These are phyloP conservation scores for Apiospora koreana DNA, from an alignment of 2,329 filamentous ascomycete species.

Conservation along the genomic window DNA sequence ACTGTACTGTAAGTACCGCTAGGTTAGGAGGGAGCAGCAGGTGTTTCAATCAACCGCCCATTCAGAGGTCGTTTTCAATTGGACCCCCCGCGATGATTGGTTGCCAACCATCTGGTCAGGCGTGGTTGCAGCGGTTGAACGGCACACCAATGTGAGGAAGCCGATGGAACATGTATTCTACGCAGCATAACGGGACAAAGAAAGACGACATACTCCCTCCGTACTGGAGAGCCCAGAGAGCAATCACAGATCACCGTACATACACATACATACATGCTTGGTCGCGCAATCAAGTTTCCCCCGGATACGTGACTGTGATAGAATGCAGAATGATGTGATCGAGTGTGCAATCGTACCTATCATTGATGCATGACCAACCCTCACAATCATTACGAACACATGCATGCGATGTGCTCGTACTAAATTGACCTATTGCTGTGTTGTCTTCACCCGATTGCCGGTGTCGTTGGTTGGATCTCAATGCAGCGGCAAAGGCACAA, in stretches of 20 bases:
- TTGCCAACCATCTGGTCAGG: conserved; percentile 12
- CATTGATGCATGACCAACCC: background rate
- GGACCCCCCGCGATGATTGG: conserved; percentile 12
- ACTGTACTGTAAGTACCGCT: background rate
- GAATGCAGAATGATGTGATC: conserved; percentile 8
- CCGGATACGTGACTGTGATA: background rate
- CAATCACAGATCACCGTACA: background rate
- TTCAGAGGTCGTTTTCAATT: background rate
- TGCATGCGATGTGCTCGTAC: background rate
- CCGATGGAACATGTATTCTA: background rate
- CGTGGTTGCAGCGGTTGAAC: conserved; percentile 14
- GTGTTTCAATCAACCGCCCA: conserved; percentile 5
- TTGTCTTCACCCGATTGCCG: background rate
- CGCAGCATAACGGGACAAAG: background rate
- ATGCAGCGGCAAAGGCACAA: background rate
- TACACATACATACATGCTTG: too few relatives aligned
- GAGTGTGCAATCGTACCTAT: background rate
- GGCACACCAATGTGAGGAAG: conserved; percentile 7
- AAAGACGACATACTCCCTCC: background rate
- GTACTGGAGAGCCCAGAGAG: background rate
- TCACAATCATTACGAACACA: background rate
- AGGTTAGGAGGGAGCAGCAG: background rate
- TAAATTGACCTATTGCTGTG: background rate
- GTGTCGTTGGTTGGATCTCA: background rate
- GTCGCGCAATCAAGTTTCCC: background rate